phyloP scores from a whole-genome alignment of 106 monocot genomes.

The Dactylorhiza incarnata region DNA sequence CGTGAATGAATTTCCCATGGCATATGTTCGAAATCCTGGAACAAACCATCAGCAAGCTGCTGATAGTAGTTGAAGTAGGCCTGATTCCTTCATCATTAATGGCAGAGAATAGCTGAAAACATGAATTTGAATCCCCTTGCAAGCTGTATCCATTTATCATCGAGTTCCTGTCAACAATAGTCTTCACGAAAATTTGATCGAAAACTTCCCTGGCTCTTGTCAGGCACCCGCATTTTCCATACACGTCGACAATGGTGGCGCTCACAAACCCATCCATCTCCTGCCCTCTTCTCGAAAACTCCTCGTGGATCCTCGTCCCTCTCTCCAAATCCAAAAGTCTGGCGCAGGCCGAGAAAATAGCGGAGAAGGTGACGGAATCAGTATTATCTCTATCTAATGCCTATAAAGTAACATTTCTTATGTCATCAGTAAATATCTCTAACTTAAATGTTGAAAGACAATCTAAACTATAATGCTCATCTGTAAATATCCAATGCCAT shows the following conservation, averaged over 20 bases:
- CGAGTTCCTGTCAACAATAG: slow-evolving; percentile 54
- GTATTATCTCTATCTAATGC: no score
- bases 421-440: no score
- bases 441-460: no score
- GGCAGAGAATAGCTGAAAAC: slow-evolving; percentile 40
- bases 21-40: slow-evolving; percentile 30
- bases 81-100: slow-evolving; percentile 38
- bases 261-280: slow-evolving; percentile 45
- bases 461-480: no score
- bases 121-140: slow-evolving; percentile 27
- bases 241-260: slow-evolving; percentile 59
- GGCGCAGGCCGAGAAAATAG: slow-evolving; percentile 55
- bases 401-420: no score
- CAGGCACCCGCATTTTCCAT: slow-evolving; percentile 59
- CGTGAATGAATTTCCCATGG: slow-evolving; percentile 57
- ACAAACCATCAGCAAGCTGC: slow-evolving; percentile 51
- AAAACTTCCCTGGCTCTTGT: slow-evolving; percentile 48
- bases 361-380: slow-evolving; percentile 46
- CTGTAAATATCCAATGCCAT: no score
- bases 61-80: slow-evolving; percentile 52
- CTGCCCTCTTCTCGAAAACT: slow-evolving; percentile 21
- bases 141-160: slow-evolving; percentile 57
- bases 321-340: slow-evolving; percentile 32
- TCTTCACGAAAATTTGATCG: slow-evolving; percentile 29
- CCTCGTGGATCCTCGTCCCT: slow-evolving; percentile 49